phyloP scores from a whole-genome alignment of 257 asterid genomes.

The Solanum sejunctum region DNA sequence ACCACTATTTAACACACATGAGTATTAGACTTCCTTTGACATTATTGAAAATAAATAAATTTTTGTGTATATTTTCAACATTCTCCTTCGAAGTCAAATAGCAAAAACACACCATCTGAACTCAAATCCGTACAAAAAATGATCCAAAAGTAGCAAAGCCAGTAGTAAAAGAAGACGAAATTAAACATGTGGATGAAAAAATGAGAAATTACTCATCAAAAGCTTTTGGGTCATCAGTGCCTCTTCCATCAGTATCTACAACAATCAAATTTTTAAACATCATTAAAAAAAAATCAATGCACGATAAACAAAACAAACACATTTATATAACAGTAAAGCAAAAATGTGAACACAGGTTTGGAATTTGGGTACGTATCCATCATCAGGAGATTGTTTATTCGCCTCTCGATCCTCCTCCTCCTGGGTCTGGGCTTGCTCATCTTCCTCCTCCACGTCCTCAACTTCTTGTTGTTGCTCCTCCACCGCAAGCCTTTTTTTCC shows the following conservation, averaged over 20 bases:
- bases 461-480: too few relatives aligned
- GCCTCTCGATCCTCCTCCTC: constrained; percentile 1
- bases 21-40: too few relatives aligned
- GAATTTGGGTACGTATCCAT: constrained; percentile 5
- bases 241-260: constrained; percentile 29
- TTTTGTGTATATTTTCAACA: too few relatives aligned
- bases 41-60: too few relatives aligned
- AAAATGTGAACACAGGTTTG: neutral
- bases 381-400: constrained; percentile 6
- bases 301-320: neutral
- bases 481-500: too few relatives aligned
- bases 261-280: neutral
- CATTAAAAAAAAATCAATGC: neutral
- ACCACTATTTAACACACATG: too few relatives aligned
- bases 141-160: too few relatives aligned
- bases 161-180: neutral
- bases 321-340: neutral
- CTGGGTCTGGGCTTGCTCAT: too few relatives aligned
- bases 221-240: constrained; percentile 27
- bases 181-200: constrained; percentile 5
- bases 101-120: neutral
- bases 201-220: constrained; percentile 18
- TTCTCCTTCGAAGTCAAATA: neutral
- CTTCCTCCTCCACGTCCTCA: too few relatives aligned
- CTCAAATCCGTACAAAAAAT: neutral